A percentile compares a stretch with the other conserved stretches of the same genome.
Evolutionary conservation across 495 filamentous ascomycete species (phyloP).

Genomic region (Penicillium atrosanguineum): DNA sequence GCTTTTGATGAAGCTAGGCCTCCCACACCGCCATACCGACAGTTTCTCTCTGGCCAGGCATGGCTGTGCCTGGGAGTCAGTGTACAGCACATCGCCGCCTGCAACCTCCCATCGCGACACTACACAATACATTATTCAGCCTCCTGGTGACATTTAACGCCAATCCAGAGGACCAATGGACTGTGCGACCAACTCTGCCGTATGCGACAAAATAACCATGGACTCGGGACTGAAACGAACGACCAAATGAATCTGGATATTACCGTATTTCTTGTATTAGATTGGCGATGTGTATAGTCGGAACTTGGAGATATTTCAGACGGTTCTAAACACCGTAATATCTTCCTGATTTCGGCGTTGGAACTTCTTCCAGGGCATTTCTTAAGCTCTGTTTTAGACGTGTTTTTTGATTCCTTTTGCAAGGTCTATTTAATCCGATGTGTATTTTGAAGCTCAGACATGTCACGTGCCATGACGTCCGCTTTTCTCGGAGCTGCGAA

Average conservation of each 20-base stretch:
- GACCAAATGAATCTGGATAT: background rate
- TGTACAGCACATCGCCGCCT: background rate
- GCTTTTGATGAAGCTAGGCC: background rate
- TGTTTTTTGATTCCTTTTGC: background rate
- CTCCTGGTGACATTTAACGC: background rate
- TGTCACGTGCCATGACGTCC: slow-evolving; percentile 31
- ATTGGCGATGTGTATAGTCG: background rate
- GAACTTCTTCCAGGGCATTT: too few species aligned
- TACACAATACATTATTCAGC: background rate
- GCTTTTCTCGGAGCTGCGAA: slow-evolving; percentile 5
- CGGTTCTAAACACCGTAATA: too few species aligned
- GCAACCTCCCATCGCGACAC: slow-evolving; percentile 1
- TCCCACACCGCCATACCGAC: background rate
- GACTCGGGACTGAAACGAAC: background rate
- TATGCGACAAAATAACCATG: slow-evolving; percentile 1
- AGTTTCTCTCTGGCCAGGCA: background rate
- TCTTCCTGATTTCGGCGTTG: too few species aligned
- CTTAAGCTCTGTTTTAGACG: too few species aligned
- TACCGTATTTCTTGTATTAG: background rate
- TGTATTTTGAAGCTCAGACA: background rate
- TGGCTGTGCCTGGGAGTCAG: background rate
- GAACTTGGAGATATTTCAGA: too few species aligned
- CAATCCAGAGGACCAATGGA: background rate
- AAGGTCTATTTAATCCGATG: background rate
- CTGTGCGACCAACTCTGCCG: background rate